These are phyloP conservation scores for Fraxinus floribunda DNA, from an alignment of 305 asterid species.

Conservation along the genomic window DNA sequence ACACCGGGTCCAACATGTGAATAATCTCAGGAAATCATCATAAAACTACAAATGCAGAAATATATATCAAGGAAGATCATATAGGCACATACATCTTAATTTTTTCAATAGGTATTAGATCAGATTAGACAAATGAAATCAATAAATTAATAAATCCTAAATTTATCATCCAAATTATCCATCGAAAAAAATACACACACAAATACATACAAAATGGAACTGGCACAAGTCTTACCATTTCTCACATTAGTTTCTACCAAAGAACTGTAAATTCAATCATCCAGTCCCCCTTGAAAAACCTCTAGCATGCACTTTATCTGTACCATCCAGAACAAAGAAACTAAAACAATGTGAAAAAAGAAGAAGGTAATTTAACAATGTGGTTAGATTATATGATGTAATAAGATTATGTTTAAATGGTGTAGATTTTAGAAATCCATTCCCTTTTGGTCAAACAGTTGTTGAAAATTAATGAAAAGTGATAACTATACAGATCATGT, in stretches of 20 bases:
- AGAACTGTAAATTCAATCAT: not conserved
- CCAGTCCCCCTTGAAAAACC: not conserved
- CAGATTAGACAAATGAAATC: not conserved
- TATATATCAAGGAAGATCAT: not conserved
- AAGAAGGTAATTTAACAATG: not conserved
- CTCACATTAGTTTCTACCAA: not conserved
- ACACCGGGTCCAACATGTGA: not conserved
- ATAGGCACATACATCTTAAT: not conserved
- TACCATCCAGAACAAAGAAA: not conserved
- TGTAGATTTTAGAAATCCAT: not conserved
- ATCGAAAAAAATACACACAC: not conserved
- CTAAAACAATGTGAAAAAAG: constrained; percentile 16
- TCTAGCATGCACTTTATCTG: not conserved
- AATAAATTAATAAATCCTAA: not conserved
- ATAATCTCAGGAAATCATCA: not conserved
- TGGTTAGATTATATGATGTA: not conserved
- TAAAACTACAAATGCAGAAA: constrained; percentile 2
- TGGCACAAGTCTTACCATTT: not conserved
- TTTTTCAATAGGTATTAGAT: not conserved
- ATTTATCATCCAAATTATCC: constrained; percentile 16
- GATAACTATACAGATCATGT: not conserved
- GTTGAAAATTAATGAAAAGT: not conserved
- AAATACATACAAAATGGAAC: not conserved
- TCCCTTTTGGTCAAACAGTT: not conserved
- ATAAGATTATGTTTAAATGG: not conserved